Evolutionary conservation across 805 yeast species (phyloP), one percentile per base, ranked within the genome.

Genomic region (Lachancea nothofagi): DNA sequence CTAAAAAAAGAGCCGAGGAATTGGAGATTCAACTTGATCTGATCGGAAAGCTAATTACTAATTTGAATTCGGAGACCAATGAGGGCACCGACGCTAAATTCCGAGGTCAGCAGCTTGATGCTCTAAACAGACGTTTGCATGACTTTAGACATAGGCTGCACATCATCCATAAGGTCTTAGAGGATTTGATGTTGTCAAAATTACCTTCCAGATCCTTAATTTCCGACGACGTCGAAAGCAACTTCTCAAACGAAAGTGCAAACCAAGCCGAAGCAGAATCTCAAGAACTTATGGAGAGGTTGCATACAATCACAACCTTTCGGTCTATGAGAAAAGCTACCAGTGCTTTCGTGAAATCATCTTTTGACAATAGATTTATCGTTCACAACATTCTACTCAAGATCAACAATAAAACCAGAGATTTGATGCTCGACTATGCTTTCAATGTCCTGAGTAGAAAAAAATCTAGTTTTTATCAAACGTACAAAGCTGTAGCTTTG

Each of bases 351-450:
- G 49, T 45, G 3, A 50, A 53, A 5, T 57, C 67, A 46, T 39
- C 55, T 7, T 80, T 72, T 55, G 78, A 75, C 46, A 80, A 79
- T 48, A 57, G 81, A 36, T 78, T 77, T 49, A 70, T 77, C 45
- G 55, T 78, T 15, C 81, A 79, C 44, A 71, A 74, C 42, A 58
- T 78, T 26, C 71, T 72, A 45, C 48, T 80, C 43, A 74, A 72
- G 49, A 72, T 83, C 72, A 72, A 77, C 53, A 71, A 72, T 35
- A 50, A 58, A 7, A 59, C 74, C 2, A 58, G 83, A 30, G 74
- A 79, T 44, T 54, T 67, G 25, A 60, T 77, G 38, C 55, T 72
- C 32, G 67, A 68, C 25, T 80, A 76, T 46, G 57, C 72, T 3
- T 62, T 67, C 10, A 65, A 65, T 34, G 58, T 71, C 5, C 58